These are phyloP conservation scores for Trametes sanguinea DNA, from an alignment of 768 basidiomycete species.

Conservation along the genomic window DNA sequence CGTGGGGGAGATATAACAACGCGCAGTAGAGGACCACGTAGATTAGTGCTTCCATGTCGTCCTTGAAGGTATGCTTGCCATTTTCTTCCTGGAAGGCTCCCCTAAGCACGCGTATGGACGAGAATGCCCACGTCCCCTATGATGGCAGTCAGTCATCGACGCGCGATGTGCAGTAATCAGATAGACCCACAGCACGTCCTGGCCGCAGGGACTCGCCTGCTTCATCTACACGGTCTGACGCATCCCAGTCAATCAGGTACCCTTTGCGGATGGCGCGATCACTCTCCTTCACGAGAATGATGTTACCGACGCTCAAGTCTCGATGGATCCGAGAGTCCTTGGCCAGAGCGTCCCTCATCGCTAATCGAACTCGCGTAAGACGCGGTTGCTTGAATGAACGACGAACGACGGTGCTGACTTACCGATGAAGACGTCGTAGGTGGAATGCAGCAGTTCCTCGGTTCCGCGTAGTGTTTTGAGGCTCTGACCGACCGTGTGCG, in stretches of 20 bases:
- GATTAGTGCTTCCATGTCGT: not conserved
- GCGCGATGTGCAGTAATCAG: not conserved
- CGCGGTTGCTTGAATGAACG: too few relatives aligned
- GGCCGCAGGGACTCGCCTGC: not conserved
- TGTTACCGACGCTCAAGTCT: constrained; percentile 12
- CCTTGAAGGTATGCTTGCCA: not conserved
- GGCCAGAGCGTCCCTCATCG: constrained; percentile 6
- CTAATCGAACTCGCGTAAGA: not conserved
- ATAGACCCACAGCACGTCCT: not conserved
- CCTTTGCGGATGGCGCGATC: not conserved
- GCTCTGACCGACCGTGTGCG: not conserved
- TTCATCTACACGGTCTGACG: not conserved
- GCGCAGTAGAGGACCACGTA: not conserved
- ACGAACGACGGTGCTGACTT: not conserved
- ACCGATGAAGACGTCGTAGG: constrained; percentile 6
- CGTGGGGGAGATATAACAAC: not conserved
- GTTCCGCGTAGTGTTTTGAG: constrained; percentile 3
- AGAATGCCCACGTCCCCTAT: constrained; percentile 19
- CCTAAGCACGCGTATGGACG: constrained; percentile 1
- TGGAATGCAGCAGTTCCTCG: constrained; percentile 4
- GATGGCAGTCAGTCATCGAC: too few relatives aligned
- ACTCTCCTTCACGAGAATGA: constrained; percentile 3
- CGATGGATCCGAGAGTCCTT: constrained; percentile 6
- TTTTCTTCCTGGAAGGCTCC: not conserved
- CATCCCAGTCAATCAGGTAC: constrained; percentile 17